Evolutionary conservation across 2,329 filamentous ascomycete genomes (phyloP).

Genomic region (Cercospora nicotianae): DNA sequence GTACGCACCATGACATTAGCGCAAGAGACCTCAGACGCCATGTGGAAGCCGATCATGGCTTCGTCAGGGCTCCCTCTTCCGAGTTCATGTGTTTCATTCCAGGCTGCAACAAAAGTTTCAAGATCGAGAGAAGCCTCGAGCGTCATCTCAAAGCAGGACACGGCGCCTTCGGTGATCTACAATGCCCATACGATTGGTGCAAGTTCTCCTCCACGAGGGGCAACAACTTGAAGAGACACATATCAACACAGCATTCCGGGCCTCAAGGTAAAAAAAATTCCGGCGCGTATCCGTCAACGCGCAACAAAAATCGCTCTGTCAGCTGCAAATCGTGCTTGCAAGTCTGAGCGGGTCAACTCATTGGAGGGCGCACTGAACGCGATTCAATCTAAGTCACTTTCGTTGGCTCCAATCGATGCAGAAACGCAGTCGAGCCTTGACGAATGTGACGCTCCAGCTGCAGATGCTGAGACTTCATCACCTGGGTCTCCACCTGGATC

Average conservation of each 20-base stretch:
- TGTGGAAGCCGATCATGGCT: neutral
- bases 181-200: constrained; percentile 4
- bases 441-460: neutral
- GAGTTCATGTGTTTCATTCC: neutral
- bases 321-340: neutral
- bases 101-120: neutral
- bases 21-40: neutral
- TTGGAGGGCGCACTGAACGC: neutral
- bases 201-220: neutral
- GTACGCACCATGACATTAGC: neutral
- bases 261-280: neutral
- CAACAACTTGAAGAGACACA: neutral
- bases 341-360: neutral
- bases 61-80: neutral
- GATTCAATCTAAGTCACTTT: neutral
- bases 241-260: neutral
- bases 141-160: constrained; percentile 3
- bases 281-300: neutral
- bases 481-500: neutral
- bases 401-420: neutral
- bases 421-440: neutral
- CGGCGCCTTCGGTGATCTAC: neutral
- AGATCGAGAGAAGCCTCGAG: neutral
- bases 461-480: neutral
- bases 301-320: neutral